phyloP scores from a whole-genome alignment of 2,329 filamentous ascomycete species.

The Conoideocrella luteorostrata region DNA sequence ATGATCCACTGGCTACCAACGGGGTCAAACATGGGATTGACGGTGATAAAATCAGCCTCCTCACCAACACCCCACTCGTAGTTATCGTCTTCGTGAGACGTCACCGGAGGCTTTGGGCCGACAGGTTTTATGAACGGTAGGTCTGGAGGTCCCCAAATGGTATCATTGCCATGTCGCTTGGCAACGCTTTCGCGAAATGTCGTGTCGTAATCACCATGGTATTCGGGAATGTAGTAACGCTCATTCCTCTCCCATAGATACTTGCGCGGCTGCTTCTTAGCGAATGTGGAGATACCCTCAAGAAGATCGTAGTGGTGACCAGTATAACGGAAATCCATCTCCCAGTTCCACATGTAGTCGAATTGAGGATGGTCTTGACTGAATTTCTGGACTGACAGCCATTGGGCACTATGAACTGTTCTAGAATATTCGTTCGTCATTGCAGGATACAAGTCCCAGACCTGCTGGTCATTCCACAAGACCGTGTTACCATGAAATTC shows the following conservation, averaged over 20 bases:
- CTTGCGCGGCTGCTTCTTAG: conserved; percentile 61
- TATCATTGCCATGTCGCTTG: conserved; percentile 39
- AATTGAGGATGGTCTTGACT: conserved; percentile 71
- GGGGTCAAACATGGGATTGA: conserved; percentile 75
- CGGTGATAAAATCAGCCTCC: conserved; percentile 66
- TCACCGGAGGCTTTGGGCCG: conserved; percentile 56
- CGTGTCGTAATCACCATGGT: conserved; percentile 61
- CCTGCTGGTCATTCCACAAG: conserved; percentile 68
- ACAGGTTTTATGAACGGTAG: conserved; percentile 55
- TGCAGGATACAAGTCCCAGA: conserved; percentile 70
- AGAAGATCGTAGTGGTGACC: conserved; percentile 79
- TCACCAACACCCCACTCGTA: conserved; percentile 73
- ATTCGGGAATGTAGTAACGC: conserved; percentile 64
- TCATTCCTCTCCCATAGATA: conserved; percentile 69
- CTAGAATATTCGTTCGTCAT: conserved; percentile 55
- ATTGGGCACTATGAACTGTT: conserved; percentile 56
- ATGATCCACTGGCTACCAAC: conserved; percentile 68
- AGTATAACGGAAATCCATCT: conserved; percentile 72
- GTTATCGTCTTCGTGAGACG: conserved; percentile 54
- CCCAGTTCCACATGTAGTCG: conserved; percentile 82
- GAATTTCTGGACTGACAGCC: conserved; percentile 70
- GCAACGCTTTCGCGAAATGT: conserved; percentile 62
- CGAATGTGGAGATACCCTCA: conserved; percentile 57
- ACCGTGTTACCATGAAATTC: conserved; percentile 67
- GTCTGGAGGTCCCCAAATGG: conserved; percentile 60